Base-by-base conservation (phyloP, 306 rosid species). In the Trichosanthes cucumerina region DNA sequence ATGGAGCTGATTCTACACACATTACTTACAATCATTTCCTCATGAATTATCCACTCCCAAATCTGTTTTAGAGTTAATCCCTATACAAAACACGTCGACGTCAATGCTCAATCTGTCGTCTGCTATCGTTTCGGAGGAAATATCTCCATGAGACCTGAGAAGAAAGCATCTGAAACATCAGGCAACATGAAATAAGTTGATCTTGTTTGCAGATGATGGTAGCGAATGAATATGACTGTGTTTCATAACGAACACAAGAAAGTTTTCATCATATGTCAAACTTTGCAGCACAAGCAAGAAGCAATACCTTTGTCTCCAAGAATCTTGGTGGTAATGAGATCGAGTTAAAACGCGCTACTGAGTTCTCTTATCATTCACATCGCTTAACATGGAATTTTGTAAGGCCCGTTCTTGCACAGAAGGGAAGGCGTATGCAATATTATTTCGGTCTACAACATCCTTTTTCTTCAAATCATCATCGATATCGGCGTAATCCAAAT, bases 401-500 rank as follows among this genome's bases (percentile, higher is more conserved):
- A 86, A 80, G 10, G 85, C n/a, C 76, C 24, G 74, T 36, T 87
- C 89, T 65, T 82, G 81, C 72, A 80, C 82, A 43, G 66, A 46
- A 56, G 86, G 81, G 81, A 75, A 82, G 15, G 86, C 87, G 47
- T 75, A 85, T 70, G 21, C 4, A 31, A 43, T 52, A 10, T 82
- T 52, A 10, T 82, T 89, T 63, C 71, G 81, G 70, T 76, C 81
- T 53, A 84, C 88, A 8, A 63, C 79, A 53, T 82, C 76, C 59
- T 86, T 86, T 74, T 56, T 81, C 81, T 82, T 91, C 57, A 76
- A 47, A 46, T 66, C n/a, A 78, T 88, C 93, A 39, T 88, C 88
- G 26, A 90, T 54, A 69, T 80, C 88, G 24, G 5, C 75, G 44
- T 87, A 87, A 81, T 91, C 97, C 88, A 94, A 78, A 64, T 91